Percentiles rank a stretch among this genome's conserved stretches.
Conservation (phyloP, 2,329 filamentous ascomycete genomes). For the Penicillium sclerotiorum region DNA sequence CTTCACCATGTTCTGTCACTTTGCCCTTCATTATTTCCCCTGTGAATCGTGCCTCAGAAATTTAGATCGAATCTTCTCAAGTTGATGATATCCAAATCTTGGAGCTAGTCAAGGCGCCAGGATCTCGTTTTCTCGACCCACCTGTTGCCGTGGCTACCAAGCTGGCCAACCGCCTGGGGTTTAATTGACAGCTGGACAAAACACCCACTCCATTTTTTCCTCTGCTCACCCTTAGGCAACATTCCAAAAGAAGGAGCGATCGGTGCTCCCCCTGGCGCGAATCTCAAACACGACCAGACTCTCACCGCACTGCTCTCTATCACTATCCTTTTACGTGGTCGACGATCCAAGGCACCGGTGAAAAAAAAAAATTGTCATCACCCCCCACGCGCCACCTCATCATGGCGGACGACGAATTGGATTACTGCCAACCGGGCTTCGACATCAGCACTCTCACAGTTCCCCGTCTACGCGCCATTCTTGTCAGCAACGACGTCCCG, state of each 20-base stretch:
- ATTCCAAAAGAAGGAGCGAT: constrained; percentile 24
- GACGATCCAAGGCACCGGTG: constrained; percentile 1
- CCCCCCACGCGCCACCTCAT: constrained; percentile 14
- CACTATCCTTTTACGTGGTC: constrained; percentile 6
- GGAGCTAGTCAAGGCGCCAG: background rate
- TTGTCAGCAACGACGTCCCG: constrained; percentile 82
- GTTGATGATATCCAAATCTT: no score
- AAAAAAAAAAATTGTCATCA: background rate
- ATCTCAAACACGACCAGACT: constrained; percentile 11
- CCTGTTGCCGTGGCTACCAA: constrained; percentile 45
- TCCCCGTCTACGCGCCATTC: constrained; percentile 83
- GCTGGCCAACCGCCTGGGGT: constrained; percentile 19
- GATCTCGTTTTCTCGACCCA: constrained; percentile 12
- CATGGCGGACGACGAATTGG: constrained; percentile 64
- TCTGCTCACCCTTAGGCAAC: constrained; percentile 12
- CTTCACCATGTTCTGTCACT: background rate
- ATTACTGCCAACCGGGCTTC: constrained; percentile 86
- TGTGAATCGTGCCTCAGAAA: no score
- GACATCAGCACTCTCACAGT: constrained; percentile 83
- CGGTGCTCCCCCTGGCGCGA: constrained; percentile 12
- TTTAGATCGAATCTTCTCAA: no score
- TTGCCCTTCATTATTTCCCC: background rate
- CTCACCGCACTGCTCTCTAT: constrained; percentile 2
- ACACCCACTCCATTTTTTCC: constrained; percentile 17
- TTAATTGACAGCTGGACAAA: constrained; percentile 25